Evolutionary conservation across 805 yeast genomes (phyloP).

Genomic region (Nakazawaea laoshanensis): DNA sequence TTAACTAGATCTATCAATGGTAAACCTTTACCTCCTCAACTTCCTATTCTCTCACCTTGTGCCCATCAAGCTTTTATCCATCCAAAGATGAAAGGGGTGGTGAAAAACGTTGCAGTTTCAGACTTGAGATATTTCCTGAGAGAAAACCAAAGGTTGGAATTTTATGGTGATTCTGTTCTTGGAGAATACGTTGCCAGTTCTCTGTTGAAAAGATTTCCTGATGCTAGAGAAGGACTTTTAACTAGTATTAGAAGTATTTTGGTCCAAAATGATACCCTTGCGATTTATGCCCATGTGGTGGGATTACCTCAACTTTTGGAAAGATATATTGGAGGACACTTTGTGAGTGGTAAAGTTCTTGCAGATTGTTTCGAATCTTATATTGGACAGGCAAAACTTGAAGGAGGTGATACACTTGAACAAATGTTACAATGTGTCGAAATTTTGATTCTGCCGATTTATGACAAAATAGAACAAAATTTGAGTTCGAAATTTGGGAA

Average conservation of each 20-base stretch:
- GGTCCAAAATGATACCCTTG: slow-evolving; percentile 29
- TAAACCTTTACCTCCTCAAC: too few species aligned
- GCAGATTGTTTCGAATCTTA: slow-evolving; percentile 40
- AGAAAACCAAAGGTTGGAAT: slow-evolving; percentile 33
- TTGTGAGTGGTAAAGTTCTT: slow-evolving; percentile 31
- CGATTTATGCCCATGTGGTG: slow-evolving; percentile 29
- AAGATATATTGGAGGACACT: slow-evolving; percentile 24
- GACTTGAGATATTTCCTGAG: too few species aligned
- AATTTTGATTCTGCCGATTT: slow-evolving; percentile 1
- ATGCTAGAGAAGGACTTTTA: slow-evolving; percentile 32
- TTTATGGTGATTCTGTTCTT: slow-evolving; percentile 35
- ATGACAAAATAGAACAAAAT: not conserved
- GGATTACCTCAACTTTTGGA: slow-evolving; percentile 29
- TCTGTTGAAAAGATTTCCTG: slow-evolving; percentile 29
- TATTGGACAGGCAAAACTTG: slow-evolving; percentile 22
- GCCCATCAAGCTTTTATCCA: slow-evolving; percentile 1
- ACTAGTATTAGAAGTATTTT: slow-evolving; percentile 30
- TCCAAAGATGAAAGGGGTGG: not conserved
- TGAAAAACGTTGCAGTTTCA: too few species aligned
- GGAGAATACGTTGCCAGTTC: slow-evolving; percentile 30
- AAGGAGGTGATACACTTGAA: slow-evolving; percentile 2
- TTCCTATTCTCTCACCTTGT: not conserved
- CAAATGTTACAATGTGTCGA: slow-evolving; percentile 2
- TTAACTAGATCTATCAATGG: too few species aligned
- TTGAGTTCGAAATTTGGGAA: not conserved